phyloP scores from a whole-genome alignment of 345 rosid species.

The Moricandia moricandioides region DNA sequence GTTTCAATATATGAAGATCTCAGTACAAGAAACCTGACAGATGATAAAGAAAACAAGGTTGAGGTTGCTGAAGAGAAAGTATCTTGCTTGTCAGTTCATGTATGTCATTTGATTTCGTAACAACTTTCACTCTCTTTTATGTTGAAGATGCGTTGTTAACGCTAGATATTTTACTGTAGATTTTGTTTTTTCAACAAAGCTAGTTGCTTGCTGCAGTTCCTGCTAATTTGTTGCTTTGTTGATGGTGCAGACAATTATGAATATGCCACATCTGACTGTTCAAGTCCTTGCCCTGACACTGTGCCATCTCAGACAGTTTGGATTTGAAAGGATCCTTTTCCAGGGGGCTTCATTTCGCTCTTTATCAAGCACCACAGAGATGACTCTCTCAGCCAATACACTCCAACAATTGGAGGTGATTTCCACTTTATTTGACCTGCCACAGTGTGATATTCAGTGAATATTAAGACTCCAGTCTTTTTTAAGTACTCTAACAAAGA shows the following conservation, averaged over 20 bases:
- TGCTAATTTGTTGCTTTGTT: constrained; percentile 13
- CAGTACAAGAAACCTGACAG: constrained; percentile 35
- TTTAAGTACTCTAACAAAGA: not conserved
- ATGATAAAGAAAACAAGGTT: constrained; percentile 27
- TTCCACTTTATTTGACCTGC: not conserved
- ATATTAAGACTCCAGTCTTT: not conserved
- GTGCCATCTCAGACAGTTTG: constrained; percentile 83
- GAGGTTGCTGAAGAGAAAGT: constrained; percentile 29
- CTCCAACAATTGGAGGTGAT: constrained; percentile 91
- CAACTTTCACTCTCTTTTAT: not conserved
- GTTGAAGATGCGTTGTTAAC: not conserved
- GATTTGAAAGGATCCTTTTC: constrained; percentile 74
- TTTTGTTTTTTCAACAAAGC: not conserved
- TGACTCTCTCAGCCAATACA: constrained; percentile 83
- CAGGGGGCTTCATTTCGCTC: constrained; percentile 73
- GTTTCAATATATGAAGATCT: constrained; percentile 59
- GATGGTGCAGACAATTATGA: constrained; percentile 56
- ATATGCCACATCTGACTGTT: constrained; percentile 84
- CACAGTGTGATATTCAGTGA: constrained; percentile 3
- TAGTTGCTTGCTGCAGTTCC: not conserved
- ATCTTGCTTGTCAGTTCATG: constrained; percentile 48
- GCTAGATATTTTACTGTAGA: too few species aligned
- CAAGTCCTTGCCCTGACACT: constrained; percentile 74
- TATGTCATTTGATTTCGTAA: constrained; percentile 10
- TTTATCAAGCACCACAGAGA: constrained; percentile 64